phyloP scores from a whole-genome alignment of 331 rosid genomes.

The Rhamnella rubrinervis region DNA sequence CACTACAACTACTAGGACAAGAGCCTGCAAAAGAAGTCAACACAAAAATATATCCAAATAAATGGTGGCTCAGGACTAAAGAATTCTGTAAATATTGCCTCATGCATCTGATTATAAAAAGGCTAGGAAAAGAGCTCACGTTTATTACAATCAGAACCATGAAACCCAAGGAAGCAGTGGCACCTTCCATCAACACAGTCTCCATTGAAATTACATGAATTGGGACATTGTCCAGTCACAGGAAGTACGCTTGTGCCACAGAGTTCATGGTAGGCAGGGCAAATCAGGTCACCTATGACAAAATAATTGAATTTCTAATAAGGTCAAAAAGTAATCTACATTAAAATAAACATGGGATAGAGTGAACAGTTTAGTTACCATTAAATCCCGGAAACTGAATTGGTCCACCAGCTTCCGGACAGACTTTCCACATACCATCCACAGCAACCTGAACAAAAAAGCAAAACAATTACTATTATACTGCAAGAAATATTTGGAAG shows the following conservation, averaged over 20 bases:
- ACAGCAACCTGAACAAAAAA: slow-evolving; percentile 69
- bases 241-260: slow-evolving; percentile 55
- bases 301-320: slow-evolving; percentile 5
- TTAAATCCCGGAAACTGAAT: slow-evolving; percentile 80
- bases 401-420: slow-evolving; percentile 87
- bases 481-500: background rate
- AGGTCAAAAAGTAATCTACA: background rate
- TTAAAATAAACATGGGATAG: background rate
- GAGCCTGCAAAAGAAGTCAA: slow-evolving; percentile 48
- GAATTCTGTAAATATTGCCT: background rate
- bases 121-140: slow-evolving; percentile 52
- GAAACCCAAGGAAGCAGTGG: slow-evolving; percentile 79
- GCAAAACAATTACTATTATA: background rate
- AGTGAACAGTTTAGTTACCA: slow-evolving; percentile 45
- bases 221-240: slow-evolving; percentile 66
- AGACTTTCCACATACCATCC: slow-evolving; percentile 84
- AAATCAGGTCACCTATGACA: slow-evolving; percentile 68
- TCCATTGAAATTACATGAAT: slow-evolving; percentile 81
- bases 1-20: slow-evolving; percentile 72
- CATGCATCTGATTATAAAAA: background rate
- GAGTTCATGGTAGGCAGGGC: slow-evolving; percentile 88
- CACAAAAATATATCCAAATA: slow-evolving; percentile 1
- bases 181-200: slow-evolving; percentile 91
- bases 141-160: slow-evolving; percentile 75
- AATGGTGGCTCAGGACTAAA: slow-evolving; percentile 13